These are phyloP conservation scores for Penicillium herquei DNA, from an alignment of 495 filamentous ascomycete genomes.

Conservation along the genomic window DNA sequence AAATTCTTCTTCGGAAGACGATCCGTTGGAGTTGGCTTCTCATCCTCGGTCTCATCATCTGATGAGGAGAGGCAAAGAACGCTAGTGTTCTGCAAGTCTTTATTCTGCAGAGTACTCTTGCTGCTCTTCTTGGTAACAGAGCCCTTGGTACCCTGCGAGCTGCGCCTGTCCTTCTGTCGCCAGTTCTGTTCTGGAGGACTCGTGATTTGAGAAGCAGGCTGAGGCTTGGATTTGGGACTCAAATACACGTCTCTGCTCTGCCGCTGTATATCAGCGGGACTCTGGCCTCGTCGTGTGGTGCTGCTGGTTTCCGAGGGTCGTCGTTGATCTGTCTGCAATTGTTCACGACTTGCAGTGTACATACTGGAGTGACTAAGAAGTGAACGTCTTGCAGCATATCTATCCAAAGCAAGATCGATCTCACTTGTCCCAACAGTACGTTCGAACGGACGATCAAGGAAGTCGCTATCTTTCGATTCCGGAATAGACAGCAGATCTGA, in stretches of 20 bases:
- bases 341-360: slow-evolving; percentile 26
- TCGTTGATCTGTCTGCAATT: slow-evolving; percentile 19
- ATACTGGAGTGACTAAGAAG: slow-evolving; percentile 26
- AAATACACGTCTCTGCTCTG: slow-evolving; percentile 27
- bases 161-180: slow-evolving; percentile 2
- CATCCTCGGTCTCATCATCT: slow-evolving; percentile 50
- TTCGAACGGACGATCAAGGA: slow-evolving; percentile 31
- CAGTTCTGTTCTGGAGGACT: slow-evolving; percentile 10
- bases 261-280: slow-evolving; percentile 17
- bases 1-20: slow-evolving; percentile 11
- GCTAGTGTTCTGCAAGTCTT: slow-evolving; percentile 50
- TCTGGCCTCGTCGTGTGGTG: slow-evolving; percentile 19
- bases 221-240: slow-evolving; percentile 4
- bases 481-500: slow-evolving; percentile 23
- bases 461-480: slow-evolving; percentile 24
- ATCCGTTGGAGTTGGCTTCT: slow-evolving; percentile 17
- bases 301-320: slow-evolving; percentile 17
- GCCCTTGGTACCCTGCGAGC: slow-evolving; percentile 10
- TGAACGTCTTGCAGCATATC: slow-evolving; percentile 29
- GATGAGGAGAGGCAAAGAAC: slow-evolving; percentile 58
- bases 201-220: slow-evolving; percentile 7
- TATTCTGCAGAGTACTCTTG: slow-evolving; percentile 43
- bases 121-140: slow-evolving; percentile 40
- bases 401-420: slow-evolving; percentile 38
- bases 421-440: slow-evolving; percentile 37